phyloP scores from a whole-genome alignment of 164 flowering plant species.

The Vitis riparia region DNA sequence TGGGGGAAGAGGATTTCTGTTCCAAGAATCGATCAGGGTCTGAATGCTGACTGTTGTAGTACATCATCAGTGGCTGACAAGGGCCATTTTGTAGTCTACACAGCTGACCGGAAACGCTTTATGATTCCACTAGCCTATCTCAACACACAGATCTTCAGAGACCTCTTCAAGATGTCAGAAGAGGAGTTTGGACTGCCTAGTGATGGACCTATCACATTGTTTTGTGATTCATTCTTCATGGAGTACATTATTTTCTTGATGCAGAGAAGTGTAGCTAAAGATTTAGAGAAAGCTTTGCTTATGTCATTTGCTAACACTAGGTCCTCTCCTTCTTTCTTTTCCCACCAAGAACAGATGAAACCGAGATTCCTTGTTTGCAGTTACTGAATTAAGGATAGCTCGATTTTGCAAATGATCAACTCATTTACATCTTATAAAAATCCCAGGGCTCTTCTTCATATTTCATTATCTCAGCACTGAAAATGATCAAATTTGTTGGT shows the following conservation, averaged over 20 bases:
- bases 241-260: background rate
- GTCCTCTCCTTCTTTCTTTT: background rate
- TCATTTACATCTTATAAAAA: background rate
- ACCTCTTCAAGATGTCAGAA: slow-evolving; percentile 2
- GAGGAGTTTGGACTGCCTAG: slow-evolving; percentile 11
- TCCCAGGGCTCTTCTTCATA: background rate
- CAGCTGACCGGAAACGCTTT: background rate
- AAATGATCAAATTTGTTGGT: too few species aligned
- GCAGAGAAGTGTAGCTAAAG: background rate
- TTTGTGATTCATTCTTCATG: slow-evolving; percentile 6
- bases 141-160: background rate
- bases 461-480: background rate
- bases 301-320: background rate
- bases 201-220: slow-evolving; percentile 5
- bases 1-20: background rate
- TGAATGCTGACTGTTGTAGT: background rate
- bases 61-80: background rate
- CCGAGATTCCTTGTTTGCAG: background rate
- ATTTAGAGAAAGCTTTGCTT: slow-evolving; percentile 1
- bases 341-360: background rate
- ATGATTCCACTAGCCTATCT: slow-evolving; percentile 5
- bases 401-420: slow-evolving; percentile 4
- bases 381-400: background rate
- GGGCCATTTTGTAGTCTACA: slow-evolving; percentile 12
- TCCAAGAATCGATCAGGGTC: background rate